These are phyloP conservation scores for Pyrenopolyporus hunteri DNA, from an alignment of 495 filamentous ascomycete species.

Conservation along the genomic window DNA sequence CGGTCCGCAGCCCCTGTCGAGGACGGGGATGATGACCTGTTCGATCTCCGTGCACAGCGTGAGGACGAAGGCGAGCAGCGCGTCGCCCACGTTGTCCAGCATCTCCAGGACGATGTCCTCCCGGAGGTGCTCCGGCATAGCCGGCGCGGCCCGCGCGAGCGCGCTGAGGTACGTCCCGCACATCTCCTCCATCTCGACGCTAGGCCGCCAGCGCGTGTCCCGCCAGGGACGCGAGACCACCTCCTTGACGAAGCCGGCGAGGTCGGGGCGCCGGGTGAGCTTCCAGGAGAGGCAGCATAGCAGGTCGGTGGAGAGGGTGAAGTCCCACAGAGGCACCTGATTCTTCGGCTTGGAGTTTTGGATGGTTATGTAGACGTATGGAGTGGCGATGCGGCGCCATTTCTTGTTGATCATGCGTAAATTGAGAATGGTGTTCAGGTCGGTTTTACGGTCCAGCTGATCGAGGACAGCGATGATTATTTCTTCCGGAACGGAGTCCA, in stretches of 20 bases:
- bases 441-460: neutral
- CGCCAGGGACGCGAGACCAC: neutral
- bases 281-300: conserved; percentile 4
- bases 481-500: conserved; percentile 6
- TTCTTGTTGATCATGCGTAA: conserved; percentile 7
- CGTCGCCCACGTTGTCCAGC: neutral
- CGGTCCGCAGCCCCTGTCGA: conserved; percentile 6
- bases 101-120: neutral
- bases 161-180: neutral
- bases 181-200: neutral
- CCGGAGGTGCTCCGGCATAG: neutral
- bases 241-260: conserved; percentile 7
- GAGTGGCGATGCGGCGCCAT: conserved; percentile 4
- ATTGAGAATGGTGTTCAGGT: conserved; percentile 2
- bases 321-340: neutral
- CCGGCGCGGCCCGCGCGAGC: neutral
- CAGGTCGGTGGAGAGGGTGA: neutral
- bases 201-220: neutral
- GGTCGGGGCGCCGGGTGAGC: neutral
- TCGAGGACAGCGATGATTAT: neutral
- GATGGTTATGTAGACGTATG: neutral
- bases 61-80: conserved; percentile 3
- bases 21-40: neutral
- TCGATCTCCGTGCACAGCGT: conserved; percentile 2
- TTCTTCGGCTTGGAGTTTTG: neutral